A percentile compares a stretch with the other conserved stretches of the same genome.
Evolutionary conservation across 2,329 filamentous ascomycete species (phyloP).

Genomic region (Dryadomyces sulphureus): DNA sequence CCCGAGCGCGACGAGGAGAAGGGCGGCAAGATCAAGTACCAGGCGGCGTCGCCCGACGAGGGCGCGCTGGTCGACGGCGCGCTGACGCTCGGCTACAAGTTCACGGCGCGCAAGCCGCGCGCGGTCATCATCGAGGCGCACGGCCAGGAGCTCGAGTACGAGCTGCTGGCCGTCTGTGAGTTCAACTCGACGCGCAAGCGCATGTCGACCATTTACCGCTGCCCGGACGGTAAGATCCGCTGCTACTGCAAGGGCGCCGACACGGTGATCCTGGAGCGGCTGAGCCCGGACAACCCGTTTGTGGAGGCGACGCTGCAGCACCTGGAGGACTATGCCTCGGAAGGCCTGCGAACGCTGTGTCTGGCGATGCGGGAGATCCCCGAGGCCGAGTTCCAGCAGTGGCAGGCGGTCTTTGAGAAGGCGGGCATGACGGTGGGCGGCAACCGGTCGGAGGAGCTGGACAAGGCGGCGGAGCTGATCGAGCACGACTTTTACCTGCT

Average conservation of each 20-base stretch:
- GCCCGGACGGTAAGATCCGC: slow-evolving; percentile 86
- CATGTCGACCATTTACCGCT: slow-evolving; percentile 96
- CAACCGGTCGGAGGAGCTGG: slow-evolving; percentile 83
- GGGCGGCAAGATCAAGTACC: slow-evolving; percentile 78
- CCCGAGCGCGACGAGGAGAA: slow-evolving; percentile 74
- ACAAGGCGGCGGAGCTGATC: slow-evolving; percentile 93
- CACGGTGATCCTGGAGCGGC: slow-evolving; percentile 87
- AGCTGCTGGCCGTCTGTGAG: slow-evolving; percentile 91
- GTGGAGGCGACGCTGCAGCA: slow-evolving; percentile 85
- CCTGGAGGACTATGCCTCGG: slow-evolving; percentile 95
- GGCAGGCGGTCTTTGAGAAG: slow-evolving; percentile 73
- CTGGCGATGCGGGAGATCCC: slow-evolving; percentile 86
- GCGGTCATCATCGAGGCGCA: slow-evolving; percentile 71
- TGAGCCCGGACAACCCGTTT: slow-evolving; percentile 69
- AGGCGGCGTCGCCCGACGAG: slow-evolving; percentile 93
- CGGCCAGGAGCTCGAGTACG: slow-evolving; percentile 64
- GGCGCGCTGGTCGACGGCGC: slow-evolving; percentile 93
- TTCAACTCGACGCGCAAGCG: slow-evolving; percentile 97
- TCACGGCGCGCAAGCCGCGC: slow-evolving; percentile 77
- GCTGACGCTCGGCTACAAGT: slow-evolving; percentile 70
- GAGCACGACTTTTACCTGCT: slow-evolving; percentile 84
- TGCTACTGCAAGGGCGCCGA: slow-evolving; percentile 95
- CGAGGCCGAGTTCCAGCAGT: slow-evolving; percentile 77
- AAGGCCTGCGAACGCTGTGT: slow-evolving; percentile 88
- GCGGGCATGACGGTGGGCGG: slow-evolving; percentile 83